Conservation (phyloP, 257 asterid species). For the Knoxia roxburghii region DNA sequence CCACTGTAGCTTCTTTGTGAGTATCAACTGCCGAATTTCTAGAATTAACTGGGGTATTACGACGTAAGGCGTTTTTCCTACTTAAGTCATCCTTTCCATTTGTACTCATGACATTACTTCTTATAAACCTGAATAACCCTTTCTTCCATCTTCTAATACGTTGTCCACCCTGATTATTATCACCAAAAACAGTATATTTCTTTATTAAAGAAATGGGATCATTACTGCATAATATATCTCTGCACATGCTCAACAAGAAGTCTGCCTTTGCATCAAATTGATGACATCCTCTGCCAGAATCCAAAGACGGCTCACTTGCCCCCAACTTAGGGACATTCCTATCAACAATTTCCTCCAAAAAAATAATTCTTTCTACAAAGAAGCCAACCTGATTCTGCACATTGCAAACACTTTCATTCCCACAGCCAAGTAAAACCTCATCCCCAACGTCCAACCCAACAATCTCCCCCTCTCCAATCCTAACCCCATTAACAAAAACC, state of each 20-base stretch:
- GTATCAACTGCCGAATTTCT: conserved; percentile 18
- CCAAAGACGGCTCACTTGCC: conserved; percentile 12
- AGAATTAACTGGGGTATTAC: conserved; percentile 26
- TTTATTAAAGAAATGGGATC: conserved; percentile 56
- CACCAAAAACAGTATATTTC: conserved; percentile 27
- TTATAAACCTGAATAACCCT: conserved; percentile 18
- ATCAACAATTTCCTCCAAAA: conserved; percentile 47
- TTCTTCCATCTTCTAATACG: conserved; percentile 17
- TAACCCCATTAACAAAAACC: conserved; percentile 56
- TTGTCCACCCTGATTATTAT: conserved; percentile 18
- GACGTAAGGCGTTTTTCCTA: conserved; percentile 40
- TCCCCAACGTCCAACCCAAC: conserved; percentile 62
- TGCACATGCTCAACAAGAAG: conserved; percentile 47
- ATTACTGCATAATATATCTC: conserved; percentile 59
- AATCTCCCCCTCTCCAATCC: conserved; percentile 34
- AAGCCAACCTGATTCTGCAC: conserved; percentile 45
- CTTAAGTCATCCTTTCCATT: background rate
- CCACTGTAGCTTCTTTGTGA: conserved; percentile 23
- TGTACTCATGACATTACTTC: conserved; percentile 18
- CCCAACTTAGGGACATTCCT: conserved; percentile 20
- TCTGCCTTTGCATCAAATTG: conserved; percentile 34
- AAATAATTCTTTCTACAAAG: conserved; percentile 46
- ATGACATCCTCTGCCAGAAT: conserved; percentile 19
- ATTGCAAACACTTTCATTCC: conserved; percentile 32
- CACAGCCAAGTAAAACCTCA: conserved; percentile 51